Percentiles rank a stretch among this genome's conserved stretches.
Conservation (phyloP, 768 basidiomycete species). For the Leucocoprinus birnbaumii region DNA sequence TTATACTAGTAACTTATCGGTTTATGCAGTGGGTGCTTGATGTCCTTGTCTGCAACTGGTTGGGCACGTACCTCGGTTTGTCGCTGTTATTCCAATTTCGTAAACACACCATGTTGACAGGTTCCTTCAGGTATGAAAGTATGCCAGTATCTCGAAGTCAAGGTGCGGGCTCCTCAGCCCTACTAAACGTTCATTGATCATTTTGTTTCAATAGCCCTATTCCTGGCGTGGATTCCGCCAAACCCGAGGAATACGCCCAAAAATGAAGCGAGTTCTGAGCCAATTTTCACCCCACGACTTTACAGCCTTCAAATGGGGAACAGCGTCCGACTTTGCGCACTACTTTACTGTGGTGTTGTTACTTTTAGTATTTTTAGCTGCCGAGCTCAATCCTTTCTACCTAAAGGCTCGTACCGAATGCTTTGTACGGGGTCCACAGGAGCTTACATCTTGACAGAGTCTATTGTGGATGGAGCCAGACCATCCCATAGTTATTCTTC, state of each 20-base stretch:
- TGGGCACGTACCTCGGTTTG: slow-evolving; percentile 79
- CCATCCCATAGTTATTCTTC: slow-evolving; percentile 77
- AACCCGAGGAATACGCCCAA: slow-evolving; percentile 73
- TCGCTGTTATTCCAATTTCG: not conserved
- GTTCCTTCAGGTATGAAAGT: slow-evolving; percentile 70
- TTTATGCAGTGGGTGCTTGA: slow-evolving; percentile 75
- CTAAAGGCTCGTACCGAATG: slow-evolving; percentile 55
- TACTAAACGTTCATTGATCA: slow-evolving; percentile 12
- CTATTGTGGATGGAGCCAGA: slow-evolving; percentile 88
- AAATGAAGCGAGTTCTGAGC: slow-evolving; percentile 74
- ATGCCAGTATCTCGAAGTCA: slow-evolving; percentile 86
- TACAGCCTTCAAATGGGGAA: slow-evolving; percentile 87
- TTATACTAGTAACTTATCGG: slow-evolving; percentile 11
- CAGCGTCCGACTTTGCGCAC: slow-evolving; percentile 68
- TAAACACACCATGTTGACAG: slow-evolving; percentile 4
- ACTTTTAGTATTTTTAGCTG: slow-evolving; percentile 76
- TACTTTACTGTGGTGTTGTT: slow-evolving; percentile 74
- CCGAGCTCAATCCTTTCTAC: slow-evolving; percentile 87
- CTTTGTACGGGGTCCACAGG: not conserved
- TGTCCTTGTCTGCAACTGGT: slow-evolving; percentile 85
- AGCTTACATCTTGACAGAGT: slow-evolving; percentile 30
- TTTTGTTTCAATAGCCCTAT: slow-evolving; percentile 53
- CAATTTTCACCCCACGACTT: slow-evolving; percentile 89
- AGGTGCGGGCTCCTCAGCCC: slow-evolving; percentile 42
- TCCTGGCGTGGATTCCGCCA: slow-evolving; percentile 83